phyloP scores from a whole-genome alignment of 495 filamentous ascomycete species.

The Thozetella sp. region DNA sequence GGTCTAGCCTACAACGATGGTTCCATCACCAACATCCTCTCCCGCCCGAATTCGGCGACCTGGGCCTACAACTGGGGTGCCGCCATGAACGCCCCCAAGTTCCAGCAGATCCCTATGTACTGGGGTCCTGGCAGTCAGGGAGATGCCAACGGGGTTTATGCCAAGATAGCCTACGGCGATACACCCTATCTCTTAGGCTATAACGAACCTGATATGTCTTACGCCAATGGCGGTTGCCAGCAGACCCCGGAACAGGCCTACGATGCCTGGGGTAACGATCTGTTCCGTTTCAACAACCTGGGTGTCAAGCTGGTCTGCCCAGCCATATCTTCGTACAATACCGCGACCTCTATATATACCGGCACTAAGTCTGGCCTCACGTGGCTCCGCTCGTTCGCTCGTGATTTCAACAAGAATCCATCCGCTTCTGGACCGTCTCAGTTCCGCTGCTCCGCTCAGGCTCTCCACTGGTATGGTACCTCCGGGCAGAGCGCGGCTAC shows the following conservation, averaged over 20 bases:
- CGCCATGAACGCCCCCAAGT: too few relatives aligned
- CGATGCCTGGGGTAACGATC: background rate
- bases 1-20: background rate
- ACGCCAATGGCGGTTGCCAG: background rate
- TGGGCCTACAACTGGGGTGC: too few relatives aligned
- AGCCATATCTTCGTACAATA: background rate
- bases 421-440: background rate
- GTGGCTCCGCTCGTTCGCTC: background rate
- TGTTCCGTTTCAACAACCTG: background rate
- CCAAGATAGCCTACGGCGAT: background rate
- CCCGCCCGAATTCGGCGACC: background rate
- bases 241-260: background rate
- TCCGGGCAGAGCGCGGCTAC: background rate
- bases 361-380: background rate
- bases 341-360: background rate
- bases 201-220: background rate
- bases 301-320: background rate
- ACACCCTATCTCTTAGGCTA: background rate
- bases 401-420: background rate
- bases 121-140: background rate
- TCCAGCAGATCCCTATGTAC: too few relatives aligned
- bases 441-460: background rate
- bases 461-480: background rate
- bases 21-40: background rate
- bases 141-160: background rate